Evolutionary conservation across 345 rosid genomes (phyloP), one percentile per base, ranked within the genome.

Genomic region (Hibiscus trionum): DNA sequence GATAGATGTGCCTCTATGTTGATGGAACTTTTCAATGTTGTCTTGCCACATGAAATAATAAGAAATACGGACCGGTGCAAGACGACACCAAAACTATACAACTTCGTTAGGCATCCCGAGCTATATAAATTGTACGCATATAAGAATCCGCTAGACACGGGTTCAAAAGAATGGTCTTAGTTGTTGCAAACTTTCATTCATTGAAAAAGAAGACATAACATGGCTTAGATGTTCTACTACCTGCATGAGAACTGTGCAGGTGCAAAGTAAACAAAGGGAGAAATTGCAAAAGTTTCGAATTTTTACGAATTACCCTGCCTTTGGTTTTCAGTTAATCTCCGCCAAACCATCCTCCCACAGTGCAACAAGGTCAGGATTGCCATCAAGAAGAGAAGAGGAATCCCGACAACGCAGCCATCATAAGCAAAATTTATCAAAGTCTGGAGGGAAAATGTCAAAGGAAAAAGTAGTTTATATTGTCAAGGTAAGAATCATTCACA

Each of bases 351-450:
- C 84, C 83, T 95, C 47, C 83, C 92, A 50, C 97, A 95, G 76
- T 89, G 88, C 77, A 87, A 1, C 78, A 89, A 71, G 33, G 92
- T 87, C 82, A 92, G 78, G 75, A 84, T 66, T 11, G 89, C 87
- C 81, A 95, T 74, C 59, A 83, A n/a, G 76, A 88, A 92, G 50
- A 94, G 90, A 53, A 94, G 90, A 64, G 99, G 97, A 78, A 95
- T 85, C 17, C 93, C 93, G 27, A 91, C 35, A 21, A 83, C 29
- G 70, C 97, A 92, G 58, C 99, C 99, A 33, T 86, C 99, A 4
- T 85, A 70, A 24, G 93, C 89, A 74, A 90, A 89, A 73, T 95
- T 90, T 62, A 86, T 84, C 88, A 95, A 77, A 52, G 99, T 95
- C 99, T 94, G 19, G 39, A 57, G 9, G 56, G 67, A 70, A 17